Evolutionary conservation across 495 filamentous ascomycete species (phyloP).

Genomic region (Filosporella fistucella): DNA sequence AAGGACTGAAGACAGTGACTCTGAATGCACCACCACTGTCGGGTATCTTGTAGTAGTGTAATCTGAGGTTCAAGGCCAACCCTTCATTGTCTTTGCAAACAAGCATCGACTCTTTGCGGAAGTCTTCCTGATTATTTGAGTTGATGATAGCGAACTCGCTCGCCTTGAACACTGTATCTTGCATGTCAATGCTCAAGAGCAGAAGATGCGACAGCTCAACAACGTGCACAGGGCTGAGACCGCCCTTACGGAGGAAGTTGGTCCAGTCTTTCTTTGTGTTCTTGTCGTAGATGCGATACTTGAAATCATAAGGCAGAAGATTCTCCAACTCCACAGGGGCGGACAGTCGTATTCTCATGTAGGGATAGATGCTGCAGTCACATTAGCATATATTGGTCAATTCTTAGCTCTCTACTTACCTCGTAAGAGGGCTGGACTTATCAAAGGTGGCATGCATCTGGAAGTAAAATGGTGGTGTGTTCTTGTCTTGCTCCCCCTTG

Average conservation of each 20-base stretch:
- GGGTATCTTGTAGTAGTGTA: conserved; percentile 91
- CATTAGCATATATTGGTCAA: conserved; percentile 33
- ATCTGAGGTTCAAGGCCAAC: conserved; percentile 69
- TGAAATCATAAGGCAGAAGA: conserved; percentile 94
- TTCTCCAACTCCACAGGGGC: conserved; percentile 94
- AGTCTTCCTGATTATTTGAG: conserved; percentile 80
- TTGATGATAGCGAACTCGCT: conserved; percentile 98
- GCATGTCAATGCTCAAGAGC: conserved; percentile 87
- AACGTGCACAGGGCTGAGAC: conserved; percentile 93
- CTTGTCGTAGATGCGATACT: conserved; percentile 97
- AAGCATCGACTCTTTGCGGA: conserved; percentile 75
- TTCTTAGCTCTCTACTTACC: conserved; percentile 42
- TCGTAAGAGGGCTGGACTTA: conserved; percentile 73
- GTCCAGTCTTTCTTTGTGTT: conserved; percentile 98
- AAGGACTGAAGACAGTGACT: conserved; percentile 87
- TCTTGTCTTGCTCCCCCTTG: conserved; percentile 72
- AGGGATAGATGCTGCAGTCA: conserved; percentile 71
- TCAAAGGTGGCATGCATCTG: conserved; percentile 84
- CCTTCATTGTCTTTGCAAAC: conserved; percentile 78
- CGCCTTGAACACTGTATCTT: conserved; percentile 89
- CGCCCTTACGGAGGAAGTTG: conserved; percentile 93
- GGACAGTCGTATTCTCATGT: conserved; percentile 86
- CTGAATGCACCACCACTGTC: conserved; percentile 95
- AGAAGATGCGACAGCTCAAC: conserved; percentile 93
- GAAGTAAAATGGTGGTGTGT: conserved; percentile 86